A percentile compares a stretch with the other conserved stretches of the same genome.
Conservation (phyloP, 2,329 filamentous ascomycete species). For the Elsinoe ampelina region DNA sequence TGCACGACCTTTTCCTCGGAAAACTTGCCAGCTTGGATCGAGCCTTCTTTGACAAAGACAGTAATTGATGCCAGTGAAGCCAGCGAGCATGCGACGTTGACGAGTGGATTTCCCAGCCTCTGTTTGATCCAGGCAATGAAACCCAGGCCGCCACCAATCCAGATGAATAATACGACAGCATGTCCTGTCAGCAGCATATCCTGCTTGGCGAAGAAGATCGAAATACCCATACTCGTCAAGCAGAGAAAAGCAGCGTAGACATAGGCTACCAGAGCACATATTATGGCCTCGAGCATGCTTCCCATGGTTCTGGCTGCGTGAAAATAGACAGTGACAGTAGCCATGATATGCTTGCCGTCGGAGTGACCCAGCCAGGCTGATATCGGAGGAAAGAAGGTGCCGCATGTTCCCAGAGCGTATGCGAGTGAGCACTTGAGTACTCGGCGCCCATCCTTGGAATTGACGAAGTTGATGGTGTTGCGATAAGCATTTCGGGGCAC, state of each 20-base stretch:
- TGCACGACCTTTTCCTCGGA: constrained; percentile 73
- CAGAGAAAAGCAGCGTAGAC: constrained; percentile 68
- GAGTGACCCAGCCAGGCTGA: constrained; percentile 67
- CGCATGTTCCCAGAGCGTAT: constrained; percentile 76
- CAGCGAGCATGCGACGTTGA: constrained; percentile 60
- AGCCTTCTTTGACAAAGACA: constrained; percentile 81
- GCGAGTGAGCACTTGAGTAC: constrained; percentile 88
- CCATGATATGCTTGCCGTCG: constrained; percentile 89
- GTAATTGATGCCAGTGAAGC: constrained; percentile 84
- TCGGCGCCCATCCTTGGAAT: constrained; percentile 64
- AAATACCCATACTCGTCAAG: constrained; percentile 79
- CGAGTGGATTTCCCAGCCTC: constrained; percentile 30
- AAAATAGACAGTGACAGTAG: constrained; percentile 90
- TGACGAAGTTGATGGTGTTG: constrained; percentile 46
- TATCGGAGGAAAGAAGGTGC: constrained; percentile 69
- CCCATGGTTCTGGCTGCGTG: constrained; percentile 79
- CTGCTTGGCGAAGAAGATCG: constrained; percentile 64
- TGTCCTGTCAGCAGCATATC: constrained; percentile 64
- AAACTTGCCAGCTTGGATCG: constrained; percentile 72
- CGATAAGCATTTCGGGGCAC: constrained; percentile 24
- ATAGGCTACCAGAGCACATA: constrained; percentile 69
- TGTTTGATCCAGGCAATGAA: constrained; percentile 52
- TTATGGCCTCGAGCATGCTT: constrained; percentile 77
- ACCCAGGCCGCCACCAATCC: constrained; percentile 76
- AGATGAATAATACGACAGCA: constrained; percentile 68